These are phyloP conservation scores for Durusdinium trenchii DNA, from an alignment of 73 alveolate genomes.

Conservation along the genomic window DNA sequence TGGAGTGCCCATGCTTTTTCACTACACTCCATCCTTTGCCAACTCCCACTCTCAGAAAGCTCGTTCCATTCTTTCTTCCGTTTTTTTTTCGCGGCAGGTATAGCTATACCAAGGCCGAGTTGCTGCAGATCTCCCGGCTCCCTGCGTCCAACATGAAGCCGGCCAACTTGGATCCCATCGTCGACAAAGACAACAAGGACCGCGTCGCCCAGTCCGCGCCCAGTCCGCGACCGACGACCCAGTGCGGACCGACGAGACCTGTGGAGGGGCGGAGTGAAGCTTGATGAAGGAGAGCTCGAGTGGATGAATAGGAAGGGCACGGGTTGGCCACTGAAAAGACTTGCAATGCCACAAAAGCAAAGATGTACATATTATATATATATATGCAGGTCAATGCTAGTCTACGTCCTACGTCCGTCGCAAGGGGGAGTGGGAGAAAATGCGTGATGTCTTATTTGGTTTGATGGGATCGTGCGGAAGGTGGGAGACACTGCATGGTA, in stretches of 20 bases:
- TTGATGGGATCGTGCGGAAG: too few species aligned
- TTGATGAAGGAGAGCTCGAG: neutral
- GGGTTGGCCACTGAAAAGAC: neutral
- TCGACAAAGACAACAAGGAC: conserved; percentile 91
- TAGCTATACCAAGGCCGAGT: conserved; percentile 56
- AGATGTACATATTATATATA: too few species aligned
- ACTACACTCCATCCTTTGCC: neutral
- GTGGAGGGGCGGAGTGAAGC: neutral
- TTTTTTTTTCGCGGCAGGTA: neutral
- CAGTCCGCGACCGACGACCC: too few species aligned
- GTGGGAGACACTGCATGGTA: too few species aligned
- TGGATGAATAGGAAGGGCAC: neutral
- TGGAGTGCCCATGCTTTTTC: neutral
- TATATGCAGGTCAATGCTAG: too few species aligned
- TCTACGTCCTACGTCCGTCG: too few species aligned
- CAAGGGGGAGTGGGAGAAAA: too few species aligned
- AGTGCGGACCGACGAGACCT: neutral
- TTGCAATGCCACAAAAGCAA: too few species aligned
- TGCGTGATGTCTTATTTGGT: too few species aligned
- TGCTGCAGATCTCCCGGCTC: conserved; percentile 51
- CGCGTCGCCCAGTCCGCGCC: neutral
- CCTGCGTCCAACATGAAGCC: conserved; percentile 79
- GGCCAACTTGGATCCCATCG: conserved; percentile 55
- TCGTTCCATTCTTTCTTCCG: neutral
- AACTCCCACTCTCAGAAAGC: neutral